These are phyloP conservation scores for Mrakia frigida DNA, from an alignment of 768 basidiomycete genomes.

Conservation along the genomic window DNA sequence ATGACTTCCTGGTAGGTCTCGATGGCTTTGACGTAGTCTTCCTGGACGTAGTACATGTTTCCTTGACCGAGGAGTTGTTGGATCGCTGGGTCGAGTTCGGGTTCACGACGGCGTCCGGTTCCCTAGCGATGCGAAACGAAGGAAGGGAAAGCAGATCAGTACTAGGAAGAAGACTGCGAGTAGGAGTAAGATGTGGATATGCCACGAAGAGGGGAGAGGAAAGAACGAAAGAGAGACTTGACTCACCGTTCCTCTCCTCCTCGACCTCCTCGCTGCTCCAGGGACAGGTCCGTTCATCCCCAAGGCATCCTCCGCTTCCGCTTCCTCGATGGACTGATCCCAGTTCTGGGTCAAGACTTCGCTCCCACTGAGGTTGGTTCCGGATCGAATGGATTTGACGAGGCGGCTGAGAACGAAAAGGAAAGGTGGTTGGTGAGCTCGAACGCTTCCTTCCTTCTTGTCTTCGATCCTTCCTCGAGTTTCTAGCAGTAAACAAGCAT, in stretches of 20 bases:
- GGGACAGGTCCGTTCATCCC: slow-evolving; percentile 18
- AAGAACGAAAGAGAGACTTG: background rate
- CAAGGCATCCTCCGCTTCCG: slow-evolving; percentile 33
- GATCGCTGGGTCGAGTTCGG: slow-evolving; percentile 44
- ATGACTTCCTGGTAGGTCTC: slow-evolving; percentile 86
- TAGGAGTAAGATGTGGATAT: too few species aligned
- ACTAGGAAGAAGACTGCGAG: too few species aligned
- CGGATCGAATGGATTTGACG: slow-evolving; percentile 59
- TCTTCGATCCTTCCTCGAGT: background rate
- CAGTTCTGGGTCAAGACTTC: slow-evolving; percentile 55
- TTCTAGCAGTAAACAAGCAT: too few species aligned
- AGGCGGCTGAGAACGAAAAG: slow-evolving; percentile 52
- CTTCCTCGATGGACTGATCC: slow-evolving; percentile 51
- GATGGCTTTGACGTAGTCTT: slow-evolving; percentile 61
- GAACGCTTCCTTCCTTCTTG: background rate
- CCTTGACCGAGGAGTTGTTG: slow-evolving; percentile 67
- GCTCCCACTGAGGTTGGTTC: slow-evolving; percentile 48
- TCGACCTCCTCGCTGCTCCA: slow-evolving; percentile 30
- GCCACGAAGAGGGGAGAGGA: too few species aligned
- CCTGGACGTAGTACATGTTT: slow-evolving; percentile 77
- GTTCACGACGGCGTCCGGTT: slow-evolving; percentile 34
- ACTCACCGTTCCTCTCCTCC: slow-evolving; percentile 6
- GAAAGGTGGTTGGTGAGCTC: background rate
- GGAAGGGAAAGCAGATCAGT: background rate
- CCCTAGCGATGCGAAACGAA: background rate